Evolutionary conservation across 2,329 filamentous ascomycete genomes (phyloP).

Genomic region (Aspergillus unguis): DNA sequence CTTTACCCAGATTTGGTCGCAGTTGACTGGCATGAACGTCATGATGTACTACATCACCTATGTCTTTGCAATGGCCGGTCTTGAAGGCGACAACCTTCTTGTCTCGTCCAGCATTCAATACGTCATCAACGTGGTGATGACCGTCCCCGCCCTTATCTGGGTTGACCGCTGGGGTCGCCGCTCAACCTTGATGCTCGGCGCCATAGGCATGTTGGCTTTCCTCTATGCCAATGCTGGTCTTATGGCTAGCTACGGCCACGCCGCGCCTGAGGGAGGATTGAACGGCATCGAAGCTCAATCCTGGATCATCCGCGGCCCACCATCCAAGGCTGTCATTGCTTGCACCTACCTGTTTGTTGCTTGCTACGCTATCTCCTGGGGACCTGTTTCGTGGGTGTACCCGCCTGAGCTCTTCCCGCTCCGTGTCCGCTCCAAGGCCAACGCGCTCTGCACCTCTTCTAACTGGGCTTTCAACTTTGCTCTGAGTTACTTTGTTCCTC

Average conservation of each 20-base stretch:
- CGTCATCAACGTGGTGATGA: conserved; percentile 77
- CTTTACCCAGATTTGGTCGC: conserved; percentile 72
- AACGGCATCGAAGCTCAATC: conserved; percentile 33
- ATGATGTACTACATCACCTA: conserved; percentile 68
- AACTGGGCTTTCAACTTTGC: conserved; percentile 64
- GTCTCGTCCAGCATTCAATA: conserved; percentile 68
- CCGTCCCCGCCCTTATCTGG: conserved; percentile 70
- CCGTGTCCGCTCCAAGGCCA: conserved; percentile 61
- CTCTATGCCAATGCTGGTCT: conserved; percentile 45
- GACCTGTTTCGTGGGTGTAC: conserved; percentile 58
- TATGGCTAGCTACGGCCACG: conserved; percentile 37
- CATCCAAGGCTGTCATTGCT: conserved; percentile 65
- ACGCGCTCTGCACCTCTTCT: conserved; percentile 57
- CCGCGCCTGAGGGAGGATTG: conserved; percentile 43
- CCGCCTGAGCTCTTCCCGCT: conserved; percentile 62
- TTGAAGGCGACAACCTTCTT: conserved; percentile 58
- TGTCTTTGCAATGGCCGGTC: conserved; percentile 68
- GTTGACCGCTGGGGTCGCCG: conserved; percentile 75
- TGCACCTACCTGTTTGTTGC: conserved; percentile 72
- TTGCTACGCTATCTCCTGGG: conserved; percentile 64
- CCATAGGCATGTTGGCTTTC: conserved; percentile 57
- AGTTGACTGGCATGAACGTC: conserved; percentile 72
- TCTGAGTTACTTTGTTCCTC: conserved; percentile 55
- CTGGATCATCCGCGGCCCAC: conserved; percentile 37
- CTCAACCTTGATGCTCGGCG: conserved; percentile 61